phyloP scores from a whole-genome alignment of 2,329 filamentous ascomycete species.

The Diaporthe citriasiana region DNA sequence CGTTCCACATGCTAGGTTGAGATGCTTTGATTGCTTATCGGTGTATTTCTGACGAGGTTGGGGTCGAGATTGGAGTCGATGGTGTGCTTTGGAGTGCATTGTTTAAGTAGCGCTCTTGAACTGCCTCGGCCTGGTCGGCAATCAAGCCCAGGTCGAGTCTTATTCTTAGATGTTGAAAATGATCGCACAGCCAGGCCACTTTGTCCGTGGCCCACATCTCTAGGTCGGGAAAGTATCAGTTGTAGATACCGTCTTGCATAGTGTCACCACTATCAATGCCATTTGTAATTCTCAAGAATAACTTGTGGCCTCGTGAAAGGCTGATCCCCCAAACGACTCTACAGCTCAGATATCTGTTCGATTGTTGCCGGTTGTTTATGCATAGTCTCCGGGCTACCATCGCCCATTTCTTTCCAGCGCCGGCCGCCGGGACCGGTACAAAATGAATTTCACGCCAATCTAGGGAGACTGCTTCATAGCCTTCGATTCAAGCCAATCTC shows the following conservation, averaged over 20 bases:
- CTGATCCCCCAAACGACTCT: not conserved
- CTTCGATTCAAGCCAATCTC: not conserved
- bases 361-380: not conserved
- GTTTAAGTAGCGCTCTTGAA: not conserved
- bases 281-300: not conserved
- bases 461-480: not conserved
- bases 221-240: not conserved
- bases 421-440: not conserved
- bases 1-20: not conserved
- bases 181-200: not conserved
- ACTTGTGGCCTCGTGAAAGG: not conserved
- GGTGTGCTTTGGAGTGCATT: not conserved
- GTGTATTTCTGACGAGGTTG: not conserved
- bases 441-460: not conserved
- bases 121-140: not conserved
- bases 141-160: not conserved
- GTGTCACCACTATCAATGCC: not conserved
- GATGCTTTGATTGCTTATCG: not conserved
- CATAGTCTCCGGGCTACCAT: not conserved
- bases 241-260: not conserved
- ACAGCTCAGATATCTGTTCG: not conserved
- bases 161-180: not conserved
- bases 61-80: not conserved
- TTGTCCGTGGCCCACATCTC: not conserved
- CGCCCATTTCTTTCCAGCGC: constrained; percentile 1